Conservation (phyloP, 257 asterid species). For the Solanum appendiculatum region DNA sequence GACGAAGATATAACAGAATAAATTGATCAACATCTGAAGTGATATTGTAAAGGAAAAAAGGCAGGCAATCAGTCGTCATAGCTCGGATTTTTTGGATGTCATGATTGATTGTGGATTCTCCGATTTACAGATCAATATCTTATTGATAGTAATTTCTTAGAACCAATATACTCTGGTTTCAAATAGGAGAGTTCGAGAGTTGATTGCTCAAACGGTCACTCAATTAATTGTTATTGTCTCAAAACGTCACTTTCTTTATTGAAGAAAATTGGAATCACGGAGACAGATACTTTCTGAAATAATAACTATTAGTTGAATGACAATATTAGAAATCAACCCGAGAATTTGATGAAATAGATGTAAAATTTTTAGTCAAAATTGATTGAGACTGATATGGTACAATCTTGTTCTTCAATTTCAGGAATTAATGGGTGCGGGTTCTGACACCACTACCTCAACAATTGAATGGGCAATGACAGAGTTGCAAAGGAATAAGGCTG, state of each 20-base stretch:
- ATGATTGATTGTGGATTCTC: constrained; percentile 13
- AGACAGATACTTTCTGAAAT: no score
- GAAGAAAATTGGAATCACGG: no score
- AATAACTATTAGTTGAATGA: no score
- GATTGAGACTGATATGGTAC: not conserved
- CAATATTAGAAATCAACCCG: no score
- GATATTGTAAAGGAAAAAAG: no score
- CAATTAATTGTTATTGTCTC: no score
- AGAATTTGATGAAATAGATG: no score
- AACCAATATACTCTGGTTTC: no score
- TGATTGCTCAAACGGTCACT: no score
- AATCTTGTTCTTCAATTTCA: not conserved
- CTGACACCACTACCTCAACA: constrained; percentile 32
- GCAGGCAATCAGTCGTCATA: not conserved
- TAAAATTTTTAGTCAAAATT: no score
- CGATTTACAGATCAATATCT: constrained; percentile 21
- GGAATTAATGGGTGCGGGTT: constrained; percentile 28
- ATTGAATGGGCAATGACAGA: constrained; percentile 25
- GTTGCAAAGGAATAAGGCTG: constrained; percentile 13
- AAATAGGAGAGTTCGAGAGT: no score
- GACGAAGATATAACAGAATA: not conserved
- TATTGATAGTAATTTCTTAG: constrained; percentile 12
- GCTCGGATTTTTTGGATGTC: constrained; percentile 16
- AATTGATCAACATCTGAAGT: constrained; percentile 8
- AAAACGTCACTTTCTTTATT: no score